Percentiles rank a stretch among this genome's conserved stretches.
Conservation (phyloP, 768 basidiomycete species). For the Leccinum arenicola region DNA sequence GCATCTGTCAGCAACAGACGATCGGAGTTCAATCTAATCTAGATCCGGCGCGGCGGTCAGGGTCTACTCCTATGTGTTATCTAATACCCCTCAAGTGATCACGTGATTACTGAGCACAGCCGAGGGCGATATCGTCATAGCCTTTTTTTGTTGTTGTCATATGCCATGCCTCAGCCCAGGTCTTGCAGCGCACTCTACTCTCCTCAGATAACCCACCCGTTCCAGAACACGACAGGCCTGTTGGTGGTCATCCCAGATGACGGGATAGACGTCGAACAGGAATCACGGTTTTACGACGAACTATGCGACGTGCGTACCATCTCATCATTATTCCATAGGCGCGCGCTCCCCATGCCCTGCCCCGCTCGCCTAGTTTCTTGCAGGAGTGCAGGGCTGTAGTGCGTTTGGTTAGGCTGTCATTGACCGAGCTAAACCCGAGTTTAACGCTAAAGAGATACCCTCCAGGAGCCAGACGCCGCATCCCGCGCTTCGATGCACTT, state of each 20-base stretch:
- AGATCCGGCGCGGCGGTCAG: neutral
- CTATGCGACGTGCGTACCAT: slow-evolving; percentile 42
- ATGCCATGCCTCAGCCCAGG: slow-evolving; percentile 10
- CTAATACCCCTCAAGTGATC: neutral
- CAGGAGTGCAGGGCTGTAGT: neutral
- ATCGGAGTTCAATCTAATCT: neutral
- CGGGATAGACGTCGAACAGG: slow-evolving; percentile 65
- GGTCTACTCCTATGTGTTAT: neutral
- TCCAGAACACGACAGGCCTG: slow-evolving; percentile 43
- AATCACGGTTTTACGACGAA: slow-evolving; percentile 65
- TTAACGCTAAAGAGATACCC: neutral
- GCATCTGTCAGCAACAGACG: neutral
- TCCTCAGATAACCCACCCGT: slow-evolving; percentile 37
- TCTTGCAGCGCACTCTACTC: slow-evolving; percentile 2
- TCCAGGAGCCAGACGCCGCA: slow-evolving; percentile 21
- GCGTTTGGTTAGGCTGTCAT: neutral
- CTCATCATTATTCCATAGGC: neutral
- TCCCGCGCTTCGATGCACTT: slow-evolving; percentile 20
- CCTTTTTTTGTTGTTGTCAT: neutral
- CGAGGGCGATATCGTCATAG: neutral
- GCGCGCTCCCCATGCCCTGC: neutral
- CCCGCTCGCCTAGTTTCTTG: neutral
- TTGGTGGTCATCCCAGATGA: slow-evolving; percentile 55
- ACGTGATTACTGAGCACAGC: neutral
- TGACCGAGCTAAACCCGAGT: neutral